Evolutionary conservation across 169 alveolate species (phyloP), one percentile per base, ranked within the genome.

Genomic region (Cryptosporidium ubiquitum): DNA sequence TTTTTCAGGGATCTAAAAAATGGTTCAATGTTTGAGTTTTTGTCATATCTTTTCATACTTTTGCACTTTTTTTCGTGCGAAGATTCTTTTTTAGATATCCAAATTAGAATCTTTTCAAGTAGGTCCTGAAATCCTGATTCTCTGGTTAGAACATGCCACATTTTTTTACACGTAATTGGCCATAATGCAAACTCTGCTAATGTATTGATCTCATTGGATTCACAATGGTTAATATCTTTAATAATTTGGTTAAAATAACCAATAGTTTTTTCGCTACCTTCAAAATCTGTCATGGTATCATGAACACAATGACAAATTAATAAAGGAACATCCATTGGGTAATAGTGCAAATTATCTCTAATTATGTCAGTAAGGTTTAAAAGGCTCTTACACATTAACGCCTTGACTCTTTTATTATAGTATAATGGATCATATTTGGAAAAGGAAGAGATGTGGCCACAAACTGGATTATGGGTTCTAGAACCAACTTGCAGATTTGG

Each of bases 91-190:
- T 47, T 69, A 10, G 89, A 61, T 9, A 79, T 49, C 89, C 89
- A 79, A 18, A 18, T 47, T 10, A 79, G 33, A 58, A 79, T 79
- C 26, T 40, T 64, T 31, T 37, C 60, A 12, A 61, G 47, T 14
- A 79, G n/a, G 39, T 79, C 89, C 23, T 61, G 75, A 64, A 61
- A 79, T 60, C 89, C 89, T 12, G 52, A 20, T 42, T 79, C 89
- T 61, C 89, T 60, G 49, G 89, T 79, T 16, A 79, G 14, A 14
- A 61, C 74, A 79, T 79, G 89, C 79, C 75, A 79, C 89, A 79
- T 79, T 5, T 64, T 79, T 20, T 79, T 61, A 23, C 69, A 61
- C 10, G 89, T 79, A 12, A 79, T 79, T 18, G 89, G 89, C 89
- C 89, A 79, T 58, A 79, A 23, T 12, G 37, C 40, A 26, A 79